Evolutionary conservation across 257 asterid species (phyloP).

Genomic region (Solanum sitiens): DNA sequence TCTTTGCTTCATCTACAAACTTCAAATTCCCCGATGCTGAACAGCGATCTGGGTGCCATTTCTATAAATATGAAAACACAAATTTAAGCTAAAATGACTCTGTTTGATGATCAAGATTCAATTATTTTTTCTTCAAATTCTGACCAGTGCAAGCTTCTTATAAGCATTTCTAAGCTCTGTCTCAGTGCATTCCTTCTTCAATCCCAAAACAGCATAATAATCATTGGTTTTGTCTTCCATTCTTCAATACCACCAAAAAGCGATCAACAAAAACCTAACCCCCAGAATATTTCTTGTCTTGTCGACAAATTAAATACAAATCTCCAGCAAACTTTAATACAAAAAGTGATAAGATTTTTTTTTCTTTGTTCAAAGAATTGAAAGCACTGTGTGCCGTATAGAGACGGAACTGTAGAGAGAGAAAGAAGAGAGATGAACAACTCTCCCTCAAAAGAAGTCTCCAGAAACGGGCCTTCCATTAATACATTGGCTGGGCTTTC

Average conservation of each 20-base stretch:
- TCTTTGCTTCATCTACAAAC: constrained; percentile 65
- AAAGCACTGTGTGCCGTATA: not conserved
- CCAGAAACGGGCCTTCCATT: constrained; percentile 34
- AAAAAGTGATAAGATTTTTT: not conserved
- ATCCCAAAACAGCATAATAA: constrained; percentile 60
- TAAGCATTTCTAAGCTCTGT: constrained; percentile 60
- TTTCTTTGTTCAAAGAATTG: not conserved
- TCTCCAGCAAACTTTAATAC: not conserved
- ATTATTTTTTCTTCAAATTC: not conserved
- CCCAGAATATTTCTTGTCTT: constrained; percentile 2
- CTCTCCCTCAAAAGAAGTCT: constrained; percentile 29
- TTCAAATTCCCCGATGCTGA: constrained; percentile 42
- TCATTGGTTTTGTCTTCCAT: constrained; percentile 44
- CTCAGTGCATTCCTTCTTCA: constrained; percentile 61
- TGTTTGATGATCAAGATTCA: not conserved
- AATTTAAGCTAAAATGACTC: not conserved
- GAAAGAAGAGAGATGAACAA: not conserved
- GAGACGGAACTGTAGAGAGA: constrained; percentile 14
- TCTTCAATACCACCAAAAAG: not conserved
- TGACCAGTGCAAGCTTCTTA: constrained; percentile 85
- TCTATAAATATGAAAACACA: constrained; percentile 10
- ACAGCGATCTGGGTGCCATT: constrained; percentile 94
- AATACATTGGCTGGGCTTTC: not conserved
- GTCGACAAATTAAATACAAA: constrained; percentile 36
- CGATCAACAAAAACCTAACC: not conserved